Conservation (phyloP, 2,329 filamentous ascomycete species). For the Thelonectria olida region DNA sequence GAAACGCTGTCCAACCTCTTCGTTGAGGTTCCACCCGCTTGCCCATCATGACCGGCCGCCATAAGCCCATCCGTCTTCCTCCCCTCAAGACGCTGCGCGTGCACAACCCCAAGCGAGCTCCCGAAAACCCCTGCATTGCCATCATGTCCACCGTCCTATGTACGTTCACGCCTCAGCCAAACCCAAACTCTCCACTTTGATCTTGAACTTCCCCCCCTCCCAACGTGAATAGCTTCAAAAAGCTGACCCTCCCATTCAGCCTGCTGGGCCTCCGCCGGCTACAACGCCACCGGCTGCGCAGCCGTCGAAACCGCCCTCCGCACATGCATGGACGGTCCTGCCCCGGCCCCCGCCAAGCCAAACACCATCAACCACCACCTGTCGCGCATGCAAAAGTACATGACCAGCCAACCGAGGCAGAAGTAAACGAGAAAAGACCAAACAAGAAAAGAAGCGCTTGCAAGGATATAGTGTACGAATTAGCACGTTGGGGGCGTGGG, state of each 20-base stretch:
- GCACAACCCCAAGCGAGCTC: conserved; percentile 59
- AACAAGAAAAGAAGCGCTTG: too few relatives aligned
- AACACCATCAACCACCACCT: conserved; percentile 96
- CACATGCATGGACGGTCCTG: conserved; percentile 82
- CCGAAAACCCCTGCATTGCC: conserved; percentile 62
- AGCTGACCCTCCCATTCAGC: conserved; percentile 56
- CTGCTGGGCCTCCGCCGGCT: conserved; percentile 85
- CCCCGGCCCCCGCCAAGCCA: conserved; percentile 56
- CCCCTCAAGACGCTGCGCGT: conserved; percentile 65
- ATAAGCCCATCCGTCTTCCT: conserved; percentile 66
- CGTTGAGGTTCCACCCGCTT: not conserved
- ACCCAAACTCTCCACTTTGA: not conserved
- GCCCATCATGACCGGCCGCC: conserved; percentile 53
- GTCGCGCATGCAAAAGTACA: conserved; percentile 76
- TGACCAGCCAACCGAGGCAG: conserved; percentile 59
- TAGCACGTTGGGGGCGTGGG: too few relatives aligned
- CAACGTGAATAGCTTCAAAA: not conserved
- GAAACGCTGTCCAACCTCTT: not conserved
- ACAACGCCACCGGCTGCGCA: conserved; percentile 68
- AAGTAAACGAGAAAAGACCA: conserved; percentile 31
- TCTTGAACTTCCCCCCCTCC: not conserved
- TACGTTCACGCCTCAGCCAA: conserved; percentile 44
- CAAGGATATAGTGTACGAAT: too few relatives aligned
- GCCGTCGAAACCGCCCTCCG: conserved; percentile 69
- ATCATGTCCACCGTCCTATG: conserved; percentile 68